These are phyloP conservation scores for Penicillium macrosclerotiorum DNA, from an alignment of 495 filamentous ascomycete species.

Conservation along the genomic window DNA sequence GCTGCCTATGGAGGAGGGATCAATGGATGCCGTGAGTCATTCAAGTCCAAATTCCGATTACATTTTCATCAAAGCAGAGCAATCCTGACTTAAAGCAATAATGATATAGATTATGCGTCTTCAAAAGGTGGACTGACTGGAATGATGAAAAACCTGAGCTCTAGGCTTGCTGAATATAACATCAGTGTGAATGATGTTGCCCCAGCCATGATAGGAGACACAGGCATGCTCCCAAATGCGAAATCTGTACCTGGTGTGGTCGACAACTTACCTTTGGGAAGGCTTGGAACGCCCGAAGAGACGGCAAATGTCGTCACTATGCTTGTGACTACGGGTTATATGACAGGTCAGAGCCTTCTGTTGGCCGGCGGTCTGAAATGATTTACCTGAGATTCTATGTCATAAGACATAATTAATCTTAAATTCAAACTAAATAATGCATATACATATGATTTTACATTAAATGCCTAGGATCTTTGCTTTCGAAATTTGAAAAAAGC, in stretches of 20 bases:
- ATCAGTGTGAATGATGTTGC: conserved; percentile 77
- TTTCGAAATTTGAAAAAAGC: no score
- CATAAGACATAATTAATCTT: neutral
- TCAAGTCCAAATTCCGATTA: neutral
- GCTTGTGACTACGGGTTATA: conserved; percentile 66
- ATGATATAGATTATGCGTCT: conserved; percentile 60
- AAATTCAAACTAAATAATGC: no score
- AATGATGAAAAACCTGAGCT: conserved; percentile 65
- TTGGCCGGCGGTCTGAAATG: conserved; percentile 56
- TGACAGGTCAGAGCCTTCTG: conserved; percentile 62
- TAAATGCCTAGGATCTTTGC: no score
- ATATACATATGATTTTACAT: no score
- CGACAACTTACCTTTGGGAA: conserved; percentile 56
- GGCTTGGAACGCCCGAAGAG: conserved; percentile 65
- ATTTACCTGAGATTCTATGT: conserved; percentile 3
- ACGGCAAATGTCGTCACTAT: conserved; percentile 66
- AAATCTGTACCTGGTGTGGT: conserved; percentile 53
- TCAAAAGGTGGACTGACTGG: conserved; percentile 63
- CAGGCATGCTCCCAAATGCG: conserved; percentile 61
- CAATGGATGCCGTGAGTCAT: conserved; percentile 58
- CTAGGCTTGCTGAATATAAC: conserved; percentile 56
- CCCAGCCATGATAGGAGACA: conserved; percentile 71
- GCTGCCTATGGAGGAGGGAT: conserved; percentile 64
- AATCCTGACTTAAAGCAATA: neutral
- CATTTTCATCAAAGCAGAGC: neutral